phyloP scores from a whole-genome alignment of 192 early-diverging fungal species.

The Mortierella antarctica region DNA sequence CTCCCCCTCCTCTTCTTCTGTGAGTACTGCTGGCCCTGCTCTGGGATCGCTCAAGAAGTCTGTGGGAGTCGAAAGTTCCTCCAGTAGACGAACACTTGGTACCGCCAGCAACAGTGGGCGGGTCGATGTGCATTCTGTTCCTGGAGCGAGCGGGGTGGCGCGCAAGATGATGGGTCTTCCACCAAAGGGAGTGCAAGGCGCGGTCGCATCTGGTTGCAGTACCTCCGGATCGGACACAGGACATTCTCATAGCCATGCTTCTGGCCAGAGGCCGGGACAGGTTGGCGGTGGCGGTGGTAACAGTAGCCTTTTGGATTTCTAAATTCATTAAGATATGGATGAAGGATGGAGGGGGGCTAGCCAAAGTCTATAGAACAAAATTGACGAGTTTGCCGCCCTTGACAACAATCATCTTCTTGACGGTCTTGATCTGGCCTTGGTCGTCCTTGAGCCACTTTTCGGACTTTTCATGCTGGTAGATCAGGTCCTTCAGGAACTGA shows the following conservation, averaged over 20 bases:
- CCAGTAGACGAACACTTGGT: background rate
- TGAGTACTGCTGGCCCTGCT: background rate
- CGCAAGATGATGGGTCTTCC: slow-evolving; percentile 52
- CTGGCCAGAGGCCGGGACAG: too few species aligned
- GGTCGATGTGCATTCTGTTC: slow-evolving; percentile 43
- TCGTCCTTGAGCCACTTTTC: slow-evolving; percentile 67
- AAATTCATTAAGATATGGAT: too few species aligned
- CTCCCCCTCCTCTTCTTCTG: slow-evolving; percentile 11
- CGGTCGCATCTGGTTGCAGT: slow-evolving; percentile 32
- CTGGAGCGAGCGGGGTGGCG: slow-evolving; percentile 42
- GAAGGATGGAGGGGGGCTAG: too few species aligned
- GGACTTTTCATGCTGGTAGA: slow-evolving; percentile 49
- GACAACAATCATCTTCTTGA: slow-evolving; percentile 74
- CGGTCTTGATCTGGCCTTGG: slow-evolving; percentile 19
- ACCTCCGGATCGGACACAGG: slow-evolving; percentile 19
- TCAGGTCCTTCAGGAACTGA: slow-evolving; percentile 57
- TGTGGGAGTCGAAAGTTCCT: background rate
- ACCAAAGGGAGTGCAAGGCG: slow-evolving; percentile 38
- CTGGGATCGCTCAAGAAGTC: slow-evolving; percentile 11
- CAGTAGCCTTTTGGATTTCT: too few species aligned
- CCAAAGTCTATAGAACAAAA: slow-evolving; percentile 64
- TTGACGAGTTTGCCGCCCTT: slow-evolving; percentile 82
- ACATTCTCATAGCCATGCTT: slow-evolving; percentile 10
- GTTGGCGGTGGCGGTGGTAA: too few species aligned
- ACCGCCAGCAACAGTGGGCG: slow-evolving; percentile 1